A percentile compares a stretch with the other conserved stretches of the same genome.
Conservation (phyloP, 331 rosid genomes). For the Malus hybrid region DNA sequence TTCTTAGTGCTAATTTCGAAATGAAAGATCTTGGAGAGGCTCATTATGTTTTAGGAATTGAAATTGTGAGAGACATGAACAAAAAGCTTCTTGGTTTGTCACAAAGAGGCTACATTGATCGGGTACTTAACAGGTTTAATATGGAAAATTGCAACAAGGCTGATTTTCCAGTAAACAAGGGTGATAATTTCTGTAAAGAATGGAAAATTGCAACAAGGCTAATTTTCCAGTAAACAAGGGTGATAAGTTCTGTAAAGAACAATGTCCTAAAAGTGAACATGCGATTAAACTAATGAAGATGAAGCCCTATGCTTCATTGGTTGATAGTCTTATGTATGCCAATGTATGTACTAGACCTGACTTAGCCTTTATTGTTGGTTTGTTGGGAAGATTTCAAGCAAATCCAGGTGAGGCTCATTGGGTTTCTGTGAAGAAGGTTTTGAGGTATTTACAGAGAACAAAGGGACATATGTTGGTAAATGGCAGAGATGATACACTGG, state of each 20-base stretch:
- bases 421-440: too few species aligned
- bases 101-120: neutral
- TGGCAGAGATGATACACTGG: too few species aligned
- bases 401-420: neutral
- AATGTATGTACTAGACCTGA: neutral
- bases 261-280: neutral
- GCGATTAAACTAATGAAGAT: neutral
- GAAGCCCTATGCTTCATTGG: neutral
- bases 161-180: too few species aligned
- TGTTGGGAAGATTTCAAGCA: neutral
- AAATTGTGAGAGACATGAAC: too few species aligned
- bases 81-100: neutral
- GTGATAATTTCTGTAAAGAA: neutral
- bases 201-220: neutral
- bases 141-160: neutral
- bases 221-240: too few species aligned
- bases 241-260: neutral
- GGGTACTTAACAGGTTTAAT: neutral
- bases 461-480: too few species aligned
- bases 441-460: too few species aligned
- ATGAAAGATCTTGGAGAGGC: neutral
- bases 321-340: neutral
- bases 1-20: neutral
- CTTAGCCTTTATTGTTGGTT: neutral
- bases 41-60: neutral